Evolutionary conservation across 306 rosid species (phyloP), one percentile per base, ranked within the genome.

Genomic region (Cucumis cinereus): DNA sequence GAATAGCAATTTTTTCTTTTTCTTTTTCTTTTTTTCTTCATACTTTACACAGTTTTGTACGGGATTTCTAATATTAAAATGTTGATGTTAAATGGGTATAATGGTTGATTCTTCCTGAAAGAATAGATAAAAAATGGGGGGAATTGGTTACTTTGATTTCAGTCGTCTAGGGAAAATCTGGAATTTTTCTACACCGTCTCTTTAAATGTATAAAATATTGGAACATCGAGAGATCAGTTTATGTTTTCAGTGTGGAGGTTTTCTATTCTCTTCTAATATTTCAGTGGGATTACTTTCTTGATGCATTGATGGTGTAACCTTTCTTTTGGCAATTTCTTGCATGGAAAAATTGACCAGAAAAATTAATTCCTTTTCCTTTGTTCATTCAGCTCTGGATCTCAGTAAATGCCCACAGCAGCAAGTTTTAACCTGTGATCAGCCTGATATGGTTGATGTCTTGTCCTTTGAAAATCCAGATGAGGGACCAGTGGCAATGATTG

Each of bases 401-500:
- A 35, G 87, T 19, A 69, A 76, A 24, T 79, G 90, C 81, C 92
- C 92, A 0, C 95, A 88, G 43, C 96, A 92, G 76, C 96, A 88
- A 85, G 80, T 89, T 80, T 84, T 90, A 89, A 89, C 74, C 19
- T 87, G 78, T 81, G 87, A 86, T 71, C 96, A 92, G 74, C 91
- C 93, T 62, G 96, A 92, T 73, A 86, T 82, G 83, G 97, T 90
- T 76, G 99, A 94, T 75, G 79, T 77, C 23, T 83, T 64, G 52
- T 82, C 83, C 53, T 81, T 78, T 47, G 96, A 88, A 78, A 89
- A 92, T 77, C 89, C 84, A 64, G 97, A 94, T 30, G 97, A 94
- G 81, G 97, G 89, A 67, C 80, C 86, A 23, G 95, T 81, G 81
- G 97, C 93, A 1, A 90, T 92, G 97, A 79, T 87, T 77, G 97